These are phyloP conservation scores for Hymenoscyphus linearis DNA, from an alignment of 2,329 filamentous ascomycete genomes.

Conservation along the genomic window DNA sequence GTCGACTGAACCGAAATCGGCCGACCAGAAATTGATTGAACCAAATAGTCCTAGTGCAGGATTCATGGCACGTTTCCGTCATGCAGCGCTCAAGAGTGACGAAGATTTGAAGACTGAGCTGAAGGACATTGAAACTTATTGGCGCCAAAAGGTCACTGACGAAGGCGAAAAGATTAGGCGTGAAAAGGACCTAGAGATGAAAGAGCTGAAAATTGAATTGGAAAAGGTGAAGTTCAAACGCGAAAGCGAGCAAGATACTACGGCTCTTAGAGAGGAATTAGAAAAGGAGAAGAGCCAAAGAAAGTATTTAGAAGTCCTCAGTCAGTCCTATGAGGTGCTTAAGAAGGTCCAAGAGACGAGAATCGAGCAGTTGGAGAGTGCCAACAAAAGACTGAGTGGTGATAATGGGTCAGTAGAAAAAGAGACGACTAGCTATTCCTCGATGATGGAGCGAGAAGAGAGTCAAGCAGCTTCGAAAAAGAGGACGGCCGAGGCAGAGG, in stretches of 20 bases:
- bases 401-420: neutral
- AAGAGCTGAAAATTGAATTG: neutral
- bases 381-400: neutral
- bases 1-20: neutral
- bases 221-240: neutral
- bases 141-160: neutral
- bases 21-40: neutral
- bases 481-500: neutral
- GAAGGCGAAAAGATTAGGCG: neutral
- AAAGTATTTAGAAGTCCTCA: conserved; percentile 1
- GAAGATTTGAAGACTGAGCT: neutral
- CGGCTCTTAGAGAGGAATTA: neutral
- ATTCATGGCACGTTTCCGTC: neutral
- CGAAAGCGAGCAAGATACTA: neutral
- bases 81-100: neutral
- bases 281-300: neutral
- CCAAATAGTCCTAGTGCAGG: neutral
- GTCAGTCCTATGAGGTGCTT: neutral
- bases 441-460: neutral
- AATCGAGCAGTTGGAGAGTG: neutral
- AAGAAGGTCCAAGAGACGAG: neutral
- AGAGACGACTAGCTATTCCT: neutral
- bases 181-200: neutral
- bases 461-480: neutral
- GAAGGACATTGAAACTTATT: neutral